Base-by-base conservation (phyloP, 495 filamentous ascomycete genomes). In the Penicillium verhagenii region DNA sequence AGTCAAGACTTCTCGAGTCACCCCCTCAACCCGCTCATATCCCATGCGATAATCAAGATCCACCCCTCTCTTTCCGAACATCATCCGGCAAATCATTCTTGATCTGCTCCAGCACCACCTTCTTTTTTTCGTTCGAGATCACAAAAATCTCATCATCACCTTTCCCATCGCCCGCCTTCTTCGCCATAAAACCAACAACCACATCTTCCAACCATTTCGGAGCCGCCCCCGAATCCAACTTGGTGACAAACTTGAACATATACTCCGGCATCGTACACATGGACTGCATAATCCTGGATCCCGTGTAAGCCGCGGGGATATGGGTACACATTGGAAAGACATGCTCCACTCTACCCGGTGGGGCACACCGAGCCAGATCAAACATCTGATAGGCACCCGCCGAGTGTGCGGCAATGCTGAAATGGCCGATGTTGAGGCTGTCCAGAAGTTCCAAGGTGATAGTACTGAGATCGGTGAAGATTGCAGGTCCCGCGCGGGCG, bases 391-490 rank as follows among this genome's bases (percentile, higher is more conserved):
- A 52, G 2, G 28, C 50, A 24, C 50, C 50, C 13, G 50, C 50
- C 18, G 50, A 52, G 23, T 52, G 50, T 14, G 38, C 35, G 18
- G 50, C 50, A 16, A 52, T 52, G 38, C 50, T 52, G 50, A 52
- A 52, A 2, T 28, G 37, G 16, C 44, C 25, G 23, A 52, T 31
- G 9, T 45, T 13, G 24, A 52, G 50, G 4, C 16, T 26, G 8
- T 52, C 39, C 16, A 52, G 50, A n/a, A 52, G 50, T 38, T 52
- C 50, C 18, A 52, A 39, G 9, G 50, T 31, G 37, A 44, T 52
- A n/a, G 50, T 13, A 11, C 37, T 52, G 2, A 52, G 39, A 6
- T 52, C 50, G 16, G 50, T 31, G 10, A 52, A 19, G 24, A 52
- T 14, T 6, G 50, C 35, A 4, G 25, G 50, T 8, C 50, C 39